Conservation (phyloP, 2,329 filamentous ascomycete genomes). For the Cytospora schulzeri region DNA sequence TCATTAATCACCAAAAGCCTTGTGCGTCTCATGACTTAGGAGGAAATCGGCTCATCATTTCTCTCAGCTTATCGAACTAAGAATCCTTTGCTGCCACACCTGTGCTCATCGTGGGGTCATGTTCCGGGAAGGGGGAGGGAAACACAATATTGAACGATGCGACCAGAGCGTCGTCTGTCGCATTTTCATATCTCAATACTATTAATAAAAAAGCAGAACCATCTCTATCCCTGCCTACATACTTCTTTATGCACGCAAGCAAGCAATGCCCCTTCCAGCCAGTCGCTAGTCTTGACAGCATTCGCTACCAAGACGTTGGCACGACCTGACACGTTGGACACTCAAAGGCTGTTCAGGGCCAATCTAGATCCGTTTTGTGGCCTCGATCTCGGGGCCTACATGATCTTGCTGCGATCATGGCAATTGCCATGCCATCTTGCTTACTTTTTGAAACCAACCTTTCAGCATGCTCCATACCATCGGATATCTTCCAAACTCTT, state of each 20-base stretch:
- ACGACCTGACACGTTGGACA: background rate
- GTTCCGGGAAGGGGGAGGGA: background rate
- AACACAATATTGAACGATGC: background rate
- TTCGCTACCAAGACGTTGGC: background rate
- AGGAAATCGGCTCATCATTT: background rate
- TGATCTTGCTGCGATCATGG: conserved; percentile 23
- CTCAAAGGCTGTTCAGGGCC: too few relatives aligned
- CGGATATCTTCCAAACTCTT: background rate
- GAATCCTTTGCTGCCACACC: background rate
- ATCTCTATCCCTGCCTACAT: background rate
- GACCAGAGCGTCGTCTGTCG: background rate
- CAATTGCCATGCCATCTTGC: conserved; percentile 16
- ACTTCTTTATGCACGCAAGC: background rate
- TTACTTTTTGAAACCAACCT: background rate
- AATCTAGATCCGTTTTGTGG: background rate
- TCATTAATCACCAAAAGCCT: background rate
- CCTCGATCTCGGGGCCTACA: conserved; percentile 24
- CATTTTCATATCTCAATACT: background rate
- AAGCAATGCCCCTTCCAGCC: background rate
- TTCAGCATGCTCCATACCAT: conserved; percentile 13
- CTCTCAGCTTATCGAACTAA: background rate
- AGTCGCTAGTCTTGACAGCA: background rate
- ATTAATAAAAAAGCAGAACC: background rate
- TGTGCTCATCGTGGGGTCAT: background rate
- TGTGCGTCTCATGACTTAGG: background rate